These are phyloP conservation scores for Pelargonium nanum DNA, from an alignment of 345 rosid species.

Conservation along the genomic window DNA sequence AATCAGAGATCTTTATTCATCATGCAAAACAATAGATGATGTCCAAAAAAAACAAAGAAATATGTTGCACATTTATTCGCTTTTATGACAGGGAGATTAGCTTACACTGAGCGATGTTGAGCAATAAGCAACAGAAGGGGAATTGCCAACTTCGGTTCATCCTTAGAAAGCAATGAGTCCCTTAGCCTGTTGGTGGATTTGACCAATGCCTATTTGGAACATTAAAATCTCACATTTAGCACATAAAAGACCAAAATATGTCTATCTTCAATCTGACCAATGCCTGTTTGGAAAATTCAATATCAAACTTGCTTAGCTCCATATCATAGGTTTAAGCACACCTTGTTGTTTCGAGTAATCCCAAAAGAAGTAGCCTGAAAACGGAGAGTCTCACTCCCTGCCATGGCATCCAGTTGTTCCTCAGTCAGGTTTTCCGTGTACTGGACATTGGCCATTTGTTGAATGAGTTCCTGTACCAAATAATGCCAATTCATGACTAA, in stretches of 20 bases:
- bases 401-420: conserved; percentile 99
- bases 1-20: no score
- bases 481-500: conserved; percentile 16
- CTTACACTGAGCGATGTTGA: conserved; percentile 96
- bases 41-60: not conserved
- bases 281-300: not conserved
- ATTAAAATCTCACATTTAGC: not conserved
- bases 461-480: conserved; percentile 72
- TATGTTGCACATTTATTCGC: not conserved
- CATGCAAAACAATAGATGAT: no score
- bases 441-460: conserved; percentile 99
- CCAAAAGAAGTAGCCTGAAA: conserved; percentile 94
- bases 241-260: not conserved
- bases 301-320: not conserved
- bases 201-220: conserved; percentile 62
- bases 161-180: conserved; percentile 88
- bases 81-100: conserved; percentile 6
- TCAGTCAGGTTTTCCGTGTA: conserved; percentile 95
- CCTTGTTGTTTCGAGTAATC: conserved; percentile 89
- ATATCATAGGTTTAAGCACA: conserved; percentile 9
- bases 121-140: conserved; percentile 88
- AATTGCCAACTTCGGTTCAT: conserved; percentile 85
- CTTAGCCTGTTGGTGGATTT: conserved; percentile 88
- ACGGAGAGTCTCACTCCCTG: conserved; percentile 96
- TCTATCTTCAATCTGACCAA: not conserved